Conservation (phyloP, 1,139 yeast genomes). For the Candida mesenterica region DNA sequence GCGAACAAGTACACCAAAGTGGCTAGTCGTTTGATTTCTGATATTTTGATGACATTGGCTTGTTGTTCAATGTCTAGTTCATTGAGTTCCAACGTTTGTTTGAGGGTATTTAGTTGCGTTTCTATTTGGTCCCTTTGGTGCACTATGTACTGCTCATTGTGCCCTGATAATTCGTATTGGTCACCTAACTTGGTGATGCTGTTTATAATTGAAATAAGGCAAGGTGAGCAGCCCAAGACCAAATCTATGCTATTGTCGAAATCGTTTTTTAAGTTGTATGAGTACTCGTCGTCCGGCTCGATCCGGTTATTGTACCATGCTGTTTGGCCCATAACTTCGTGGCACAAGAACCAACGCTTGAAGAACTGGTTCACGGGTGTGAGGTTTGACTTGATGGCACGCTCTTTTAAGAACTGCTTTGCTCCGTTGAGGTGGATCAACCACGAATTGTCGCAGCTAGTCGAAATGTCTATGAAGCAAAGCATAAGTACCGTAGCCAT, state of each 20-base stretch:
- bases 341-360: conserved; percentile 33
- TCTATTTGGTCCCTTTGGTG: conserved; percentile 16
- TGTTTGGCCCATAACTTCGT: conserved; percentile 42
- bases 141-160: conserved; percentile 11
- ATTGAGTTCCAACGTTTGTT: conserved; percentile 20
- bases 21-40: conserved; percentile 35
- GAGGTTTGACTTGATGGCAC: conserved; percentile 17
- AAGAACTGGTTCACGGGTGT: conserved; percentile 30
- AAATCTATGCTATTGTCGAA: conserved; percentile 31
- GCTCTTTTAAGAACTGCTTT: conserved; percentile 27
- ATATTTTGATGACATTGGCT: conserved; percentile 19
- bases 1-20: conserved; percentile 33
- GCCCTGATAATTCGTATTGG: conserved; percentile 22
- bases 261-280: conserved; percentile 27
- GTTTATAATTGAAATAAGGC: conserved; percentile 30
- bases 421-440: conserved; percentile 34
- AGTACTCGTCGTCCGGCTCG: conserved; percentile 22
- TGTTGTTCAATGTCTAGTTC: conserved; percentile 11
- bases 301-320: conserved; percentile 26
- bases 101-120: conserved; percentile 17
- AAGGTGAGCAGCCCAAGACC: conserved; percentile 38
- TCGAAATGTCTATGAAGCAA: conserved; percentile 38
- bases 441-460: conserved; percentile 38
- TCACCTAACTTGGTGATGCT: conserved; percentile 34
- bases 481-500: conserved; percentile 35